A percentile compares a stretch with the other conserved stretches of the same genome.
phyloP scores from a whole-genome alignment of 108 stramenopile species.

The Schizochytrium sp. region DNA sequence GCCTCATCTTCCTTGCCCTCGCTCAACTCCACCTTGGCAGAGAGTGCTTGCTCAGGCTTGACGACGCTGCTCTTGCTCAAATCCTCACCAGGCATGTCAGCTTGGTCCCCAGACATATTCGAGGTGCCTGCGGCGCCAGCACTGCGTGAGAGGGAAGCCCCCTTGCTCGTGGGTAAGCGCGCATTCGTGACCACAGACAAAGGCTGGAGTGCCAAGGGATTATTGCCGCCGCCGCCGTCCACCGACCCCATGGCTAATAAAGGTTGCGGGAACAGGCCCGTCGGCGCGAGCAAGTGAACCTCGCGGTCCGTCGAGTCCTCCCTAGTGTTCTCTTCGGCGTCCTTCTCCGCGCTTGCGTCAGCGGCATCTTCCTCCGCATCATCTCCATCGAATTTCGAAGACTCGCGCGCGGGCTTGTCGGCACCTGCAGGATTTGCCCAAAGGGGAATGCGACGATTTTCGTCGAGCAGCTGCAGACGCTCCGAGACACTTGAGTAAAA shows the following conservation, averaged over 20 bases:
- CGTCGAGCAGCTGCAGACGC: conserved; percentile 4
- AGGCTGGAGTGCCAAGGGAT: not conserved
- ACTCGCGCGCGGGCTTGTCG: not conserved
- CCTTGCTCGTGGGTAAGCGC: not conserved
- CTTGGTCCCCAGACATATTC: not conserved
- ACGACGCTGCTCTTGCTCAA: too few species aligned
- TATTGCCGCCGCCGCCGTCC: not conserved
- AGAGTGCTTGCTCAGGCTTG: not conserved
- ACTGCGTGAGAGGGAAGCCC: not conserved
- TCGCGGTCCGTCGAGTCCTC: not conserved
- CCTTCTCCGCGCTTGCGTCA: not conserved
- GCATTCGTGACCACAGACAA: not conserved
- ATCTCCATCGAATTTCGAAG: not conserved
- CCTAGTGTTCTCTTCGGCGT: not conserved
- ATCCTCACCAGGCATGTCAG: not conserved
- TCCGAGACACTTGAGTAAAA: conserved; percentile 12
- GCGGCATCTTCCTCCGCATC: not conserved
- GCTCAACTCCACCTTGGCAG: not conserved
- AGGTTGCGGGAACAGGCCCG: conserved; percentile 1
- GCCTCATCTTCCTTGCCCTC: not conserved
- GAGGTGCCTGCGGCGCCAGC: not conserved
- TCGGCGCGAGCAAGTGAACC: not conserved
- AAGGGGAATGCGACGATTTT: not conserved
- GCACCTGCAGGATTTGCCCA: not conserved
- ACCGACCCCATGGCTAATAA: not conserved